Evolutionary conservation across 2,329 filamentous ascomycete genomes (phyloP), one percentile per base, ranked within the genome.

Genomic region (Talaromyces sp.): DNA sequence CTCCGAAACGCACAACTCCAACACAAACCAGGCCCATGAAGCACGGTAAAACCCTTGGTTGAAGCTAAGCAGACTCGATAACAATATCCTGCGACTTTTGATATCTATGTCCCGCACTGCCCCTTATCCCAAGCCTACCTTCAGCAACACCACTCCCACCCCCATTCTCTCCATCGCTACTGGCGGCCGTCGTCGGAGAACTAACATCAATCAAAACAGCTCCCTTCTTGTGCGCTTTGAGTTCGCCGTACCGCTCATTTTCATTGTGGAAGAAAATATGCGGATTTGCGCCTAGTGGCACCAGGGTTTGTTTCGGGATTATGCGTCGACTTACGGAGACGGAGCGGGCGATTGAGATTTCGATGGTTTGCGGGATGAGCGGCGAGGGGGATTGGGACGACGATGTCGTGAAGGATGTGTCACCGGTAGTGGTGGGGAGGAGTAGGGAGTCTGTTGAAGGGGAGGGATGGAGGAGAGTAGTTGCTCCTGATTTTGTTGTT

Each of bases 281-380:
- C 22, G 54, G 57, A 45, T 54, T 41, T 0, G 57, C 11, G 5
- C 54, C 68, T 13, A 79, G 71, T 0, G 78, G 77, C 7, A 80
- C 75, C 7, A 80, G 67, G n/a, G 77, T 67, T 62, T 79, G 76
- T 47, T 71, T 74, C 35, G 71, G 76, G 9, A 73, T 73, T 49
- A 49, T 56, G 2, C 64, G 45, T 37, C 69, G 71, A 0, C 74
- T 74, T 0, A 80, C 73, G 9, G 77, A 79, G 9, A 80, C 68
- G 5, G 78, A 79, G 33, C 77, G 70, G 3, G 78, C 78, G 41
- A 75, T 72, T 3, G 78, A 79, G 37, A 80, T 71, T 65, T 79
- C 74, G 41, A 78, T 70, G n/a, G 60, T 60, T 54, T 62, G 60
- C 33, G 50, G 27, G 13, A 33, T 43, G 5, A 66, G 66, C 0